A percentile compares a stretch with the other conserved stretches of the same genome.
Evolutionary conservation across 805 yeast species (phyloP).

Genomic region (Teunomyces atbi): DNA sequence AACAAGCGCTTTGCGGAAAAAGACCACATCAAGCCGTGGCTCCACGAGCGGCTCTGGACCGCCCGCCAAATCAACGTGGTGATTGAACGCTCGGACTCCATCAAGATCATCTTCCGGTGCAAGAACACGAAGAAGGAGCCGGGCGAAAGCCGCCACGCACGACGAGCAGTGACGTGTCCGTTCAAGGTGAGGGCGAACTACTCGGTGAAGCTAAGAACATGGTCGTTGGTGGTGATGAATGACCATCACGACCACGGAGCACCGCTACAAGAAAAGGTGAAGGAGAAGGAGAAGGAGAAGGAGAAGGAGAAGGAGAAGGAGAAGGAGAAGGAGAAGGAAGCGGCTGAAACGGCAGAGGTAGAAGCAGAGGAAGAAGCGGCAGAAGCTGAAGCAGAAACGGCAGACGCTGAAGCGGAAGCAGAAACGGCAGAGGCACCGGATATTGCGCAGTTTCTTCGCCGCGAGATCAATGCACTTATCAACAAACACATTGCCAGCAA

Average conservation of each 20-base stretch:
- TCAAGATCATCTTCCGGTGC: constrained; percentile 63
- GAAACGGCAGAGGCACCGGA: no score
- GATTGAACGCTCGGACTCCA: constrained; percentile 60
- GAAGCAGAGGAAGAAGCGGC: not conserved
- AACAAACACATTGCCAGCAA: constrained; percentile 7
- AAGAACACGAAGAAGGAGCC: constrained; percentile 32
- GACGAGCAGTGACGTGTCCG: constrained; percentile 48
- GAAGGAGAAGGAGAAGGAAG: not conserved
- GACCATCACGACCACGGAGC: constrained; percentile 54
- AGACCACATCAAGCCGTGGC: constrained; percentile 61
- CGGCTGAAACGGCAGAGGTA: not conserved
- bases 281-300: not conserved
- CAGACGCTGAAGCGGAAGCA: not conserved
- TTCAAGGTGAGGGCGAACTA: constrained; percentile 65
- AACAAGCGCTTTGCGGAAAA: constrained; percentile 30
- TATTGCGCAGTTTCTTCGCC: constrained; percentile 8
- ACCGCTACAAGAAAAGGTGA: constrained; percentile 1
- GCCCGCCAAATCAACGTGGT: constrained; percentile 53
- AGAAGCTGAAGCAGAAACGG: not conserved
- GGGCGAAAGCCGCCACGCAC: constrained; percentile 16
- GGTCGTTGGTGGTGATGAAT: constrained; percentile 63
- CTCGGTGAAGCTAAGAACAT: constrained; percentile 47
- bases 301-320: not conserved
- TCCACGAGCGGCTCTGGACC: constrained; percentile 44
- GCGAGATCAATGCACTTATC: constrained; percentile 10